A percentile compares a stretch with the other conserved stretches of the same genome.
phyloP scores from a whole-genome alignment of 2,329 filamentous ascomycete species.

The Polytolypa hystricis region DNA sequence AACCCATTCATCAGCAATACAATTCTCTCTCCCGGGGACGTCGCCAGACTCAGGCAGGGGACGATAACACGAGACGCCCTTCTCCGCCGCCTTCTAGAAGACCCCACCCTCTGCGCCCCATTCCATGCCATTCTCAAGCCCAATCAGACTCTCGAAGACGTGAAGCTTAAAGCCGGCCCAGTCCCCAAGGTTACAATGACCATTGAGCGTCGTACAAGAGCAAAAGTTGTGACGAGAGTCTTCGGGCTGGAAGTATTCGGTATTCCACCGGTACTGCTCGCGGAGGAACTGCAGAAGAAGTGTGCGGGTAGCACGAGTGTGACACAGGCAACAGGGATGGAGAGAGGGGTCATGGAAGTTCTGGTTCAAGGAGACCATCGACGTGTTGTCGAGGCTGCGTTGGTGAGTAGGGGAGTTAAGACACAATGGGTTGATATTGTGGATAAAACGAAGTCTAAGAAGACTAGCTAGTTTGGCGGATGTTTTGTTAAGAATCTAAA shows the following conservation, averaged over 20 bases:
- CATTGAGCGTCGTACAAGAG: constrained; percentile 54
- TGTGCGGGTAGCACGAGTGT: constrained; percentile 59
- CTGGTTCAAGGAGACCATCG: constrained; percentile 58
- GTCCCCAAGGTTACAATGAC: constrained; percentile 50
- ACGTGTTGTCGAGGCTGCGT: constrained; percentile 47
- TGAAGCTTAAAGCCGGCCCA: constrained; percentile 52
- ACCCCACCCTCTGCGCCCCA: constrained; percentile 37
- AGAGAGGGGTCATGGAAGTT: constrained; percentile 55
- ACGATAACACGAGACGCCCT: constrained; percentile 50
- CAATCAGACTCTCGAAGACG: constrained; percentile 26
- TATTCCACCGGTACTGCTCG: constrained; percentile 48
- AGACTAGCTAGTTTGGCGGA: constrained; percentile 13
- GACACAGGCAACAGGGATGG: constrained; percentile 49
- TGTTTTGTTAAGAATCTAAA: background rate
- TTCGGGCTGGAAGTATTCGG: constrained; percentile 51
- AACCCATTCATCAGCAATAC: constrained; percentile 53
- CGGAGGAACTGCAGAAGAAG: constrained; percentile 55
- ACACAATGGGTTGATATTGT: constrained; percentile 52
- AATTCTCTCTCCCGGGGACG: constrained; percentile 46
- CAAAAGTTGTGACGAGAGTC: constrained; percentile 55
- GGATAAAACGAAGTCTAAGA: constrained; percentile 59
- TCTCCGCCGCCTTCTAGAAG: constrained; percentile 46
- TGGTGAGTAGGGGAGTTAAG: constrained; percentile 49
- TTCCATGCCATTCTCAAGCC: constrained; percentile 46
- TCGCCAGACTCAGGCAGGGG: constrained; percentile 46